phyloP scores from a whole-genome alignment of 768 basidiomycete species.

The Calocera cornea region DNA sequence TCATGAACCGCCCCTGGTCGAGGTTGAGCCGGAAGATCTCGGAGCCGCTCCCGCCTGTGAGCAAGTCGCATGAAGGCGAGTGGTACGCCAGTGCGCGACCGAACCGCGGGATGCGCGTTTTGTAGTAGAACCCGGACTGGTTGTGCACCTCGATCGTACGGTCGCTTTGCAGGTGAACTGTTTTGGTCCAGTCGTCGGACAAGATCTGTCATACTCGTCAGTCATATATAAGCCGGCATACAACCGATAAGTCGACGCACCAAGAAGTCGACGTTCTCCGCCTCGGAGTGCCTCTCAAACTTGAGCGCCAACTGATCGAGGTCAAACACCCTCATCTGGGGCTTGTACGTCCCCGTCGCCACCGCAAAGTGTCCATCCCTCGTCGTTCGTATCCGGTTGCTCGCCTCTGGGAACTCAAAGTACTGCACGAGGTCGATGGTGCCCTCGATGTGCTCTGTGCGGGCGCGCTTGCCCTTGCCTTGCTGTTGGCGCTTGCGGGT shows the following conservation, averaged over 20 bases:
- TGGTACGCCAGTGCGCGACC: slow-evolving; percentile 89
- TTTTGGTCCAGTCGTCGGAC: slow-evolving; percentile 97
- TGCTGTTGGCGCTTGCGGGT: slow-evolving; percentile 50
- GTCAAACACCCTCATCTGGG: slow-evolving; percentile 93
- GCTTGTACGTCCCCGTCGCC: slow-evolving; percentile 95
- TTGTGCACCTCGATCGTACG: slow-evolving; percentile 91
- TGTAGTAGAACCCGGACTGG: slow-evolving; percentile 83
- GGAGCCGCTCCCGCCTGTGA: slow-evolving; percentile 68
- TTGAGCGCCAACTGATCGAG: slow-evolving; percentile 82
- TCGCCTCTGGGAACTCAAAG: slow-evolving; percentile 95
- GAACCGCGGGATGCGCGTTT: slow-evolving; percentile 85
- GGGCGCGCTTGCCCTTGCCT: slow-evolving; percentile 46
- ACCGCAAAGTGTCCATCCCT: slow-evolving; percentile 84
- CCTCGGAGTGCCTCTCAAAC: slow-evolving; percentile 90
- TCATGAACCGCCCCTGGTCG: slow-evolving; percentile 88
- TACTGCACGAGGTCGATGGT: slow-evolving; percentile 86
- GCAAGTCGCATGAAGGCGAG: slow-evolving; percentile 82
- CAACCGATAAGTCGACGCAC: slow-evolving; percentile 47
- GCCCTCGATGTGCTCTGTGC: slow-evolving; percentile 64
- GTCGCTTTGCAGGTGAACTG: slow-evolving; percentile 91
- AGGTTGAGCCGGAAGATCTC: slow-evolving; percentile 91
- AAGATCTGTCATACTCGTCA: slow-evolving; percentile 45
- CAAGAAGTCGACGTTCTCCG: slow-evolving; percentile 95
- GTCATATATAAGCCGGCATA: background rate
- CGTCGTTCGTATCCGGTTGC: slow-evolving; percentile 80